Base-by-base conservation (phyloP, 2,329 filamentous ascomycete species). In the Ceratocystis smalleyi region DNA sequence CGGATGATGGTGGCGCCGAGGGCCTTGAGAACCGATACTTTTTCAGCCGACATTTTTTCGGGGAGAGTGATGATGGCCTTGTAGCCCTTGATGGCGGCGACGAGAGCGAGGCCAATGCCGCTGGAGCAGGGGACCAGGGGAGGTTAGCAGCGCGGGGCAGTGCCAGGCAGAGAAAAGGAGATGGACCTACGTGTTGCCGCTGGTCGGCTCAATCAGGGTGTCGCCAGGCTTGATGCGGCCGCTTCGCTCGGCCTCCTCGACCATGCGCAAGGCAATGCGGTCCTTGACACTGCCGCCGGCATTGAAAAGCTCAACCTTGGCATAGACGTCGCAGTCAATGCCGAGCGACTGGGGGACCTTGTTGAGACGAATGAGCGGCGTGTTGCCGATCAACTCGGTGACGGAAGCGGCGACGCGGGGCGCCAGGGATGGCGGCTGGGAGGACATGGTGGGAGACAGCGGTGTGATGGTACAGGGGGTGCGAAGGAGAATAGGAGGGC, bases 21-120 rank as follows among this genome's bases (percentile, higher is more conserved):
- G 35, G 94, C 92, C 70, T 91, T 88, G 67, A 99, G 81, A 32
- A 99, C 94, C 1, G 92, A 88, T 47, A 99, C 94, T 77, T 99
- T 99, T 77, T 99, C 94, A 59, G 91, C 88, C 1, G 91, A 96
- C 94, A 99, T 99, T 81, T 99, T 99, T 78, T 99, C 94, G 62
- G 94, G 94, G 57, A 99, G 83, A 10, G 94, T 99, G 75, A 99
- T 99, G 76, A 99, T 97, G 49, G 91, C 95, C 76, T 92, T 92
- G 81, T 97, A 99, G 69, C 91, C 92, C 79, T 96, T 97, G 72
- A 99, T 88, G 17, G 94, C 94, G 65, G 84, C 92, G 19, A 97
- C 92, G 43, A 99, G 84, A 32, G 94, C 94, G 49, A 99, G 81
- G 24, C 94, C 94, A 69, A 99, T 99, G 69, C 94, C 94, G 65